Conservation (phyloP, 1,284 basidiomycete genomes). For the Cryptococcus sp. region DNA sequence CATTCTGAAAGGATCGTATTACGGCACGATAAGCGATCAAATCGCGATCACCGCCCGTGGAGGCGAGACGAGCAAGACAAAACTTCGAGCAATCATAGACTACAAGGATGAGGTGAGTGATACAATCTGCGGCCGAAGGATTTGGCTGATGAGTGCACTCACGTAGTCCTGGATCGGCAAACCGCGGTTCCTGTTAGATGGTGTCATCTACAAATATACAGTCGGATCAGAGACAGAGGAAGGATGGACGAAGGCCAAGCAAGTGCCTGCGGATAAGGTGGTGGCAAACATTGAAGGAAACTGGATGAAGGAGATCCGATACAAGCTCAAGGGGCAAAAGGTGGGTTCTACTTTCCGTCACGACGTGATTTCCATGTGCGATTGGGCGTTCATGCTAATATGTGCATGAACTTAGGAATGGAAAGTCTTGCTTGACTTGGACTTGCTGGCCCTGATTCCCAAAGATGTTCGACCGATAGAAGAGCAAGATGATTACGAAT, state of each 20-base stretch:
- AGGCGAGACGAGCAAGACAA: slow-evolving; percentile 60
- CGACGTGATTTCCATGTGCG: too few relatives aligned
- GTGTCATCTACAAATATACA: slow-evolving; percentile 78
- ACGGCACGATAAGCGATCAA: slow-evolving; percentile 67
- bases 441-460: slow-evolving; percentile 71
- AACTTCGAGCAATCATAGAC: slow-evolving; percentile 79
- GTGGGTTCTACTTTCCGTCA: slow-evolving; percentile 39
- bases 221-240: slow-evolving; percentile 60
- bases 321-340: slow-evolving; percentile 68
- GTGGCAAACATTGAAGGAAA: slow-evolving; percentile 83
- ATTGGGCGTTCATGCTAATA: slow-evolving; percentile 21
- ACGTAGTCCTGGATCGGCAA: slow-evolving; percentile 84
- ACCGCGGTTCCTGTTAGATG: slow-evolving; percentile 84
- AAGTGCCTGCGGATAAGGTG: slow-evolving; percentile 76
- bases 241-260: slow-evolving; percentile 80
- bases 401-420: slow-evolving; percentile 58
- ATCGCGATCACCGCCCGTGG: slow-evolving; percentile 80
- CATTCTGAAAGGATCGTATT: slow-evolving; percentile 71
- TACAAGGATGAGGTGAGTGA: slow-evolving; percentile 88
- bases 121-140: neutral
- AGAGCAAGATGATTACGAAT: slow-evolving; percentile 78
- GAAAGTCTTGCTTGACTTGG: slow-evolving; percentile 73
- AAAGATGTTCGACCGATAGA: slow-evolving; percentile 81
- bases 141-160: too few relatives aligned
- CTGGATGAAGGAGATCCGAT: slow-evolving; percentile 82